Evolutionary conservation across 208 protist species (phyloP), one percentile per base, ranked within the genome.

Genomic region (Trypanosoma scelopori): DNA sequence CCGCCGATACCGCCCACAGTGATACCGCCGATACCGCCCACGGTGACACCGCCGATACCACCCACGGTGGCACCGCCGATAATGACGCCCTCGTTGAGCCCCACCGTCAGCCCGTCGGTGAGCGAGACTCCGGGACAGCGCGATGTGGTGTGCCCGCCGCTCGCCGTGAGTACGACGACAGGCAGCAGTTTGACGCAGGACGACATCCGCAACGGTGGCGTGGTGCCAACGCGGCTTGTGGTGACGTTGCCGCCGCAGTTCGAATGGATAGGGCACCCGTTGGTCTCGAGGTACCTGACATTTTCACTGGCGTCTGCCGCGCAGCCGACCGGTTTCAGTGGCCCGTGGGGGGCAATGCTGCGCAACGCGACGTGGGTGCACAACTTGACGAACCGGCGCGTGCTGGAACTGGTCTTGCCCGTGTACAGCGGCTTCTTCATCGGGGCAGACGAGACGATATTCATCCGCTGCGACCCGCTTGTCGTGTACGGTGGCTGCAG

Each of bases 321-420:
- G 42, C 58, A 65, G 25, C 58, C 58, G 25, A 46, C 9, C 9
- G 58, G 58, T 3, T 65, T 46, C 49, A 55, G 49, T 52, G 58
- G 58, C 3, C 58, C 22, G 22, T 65, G 58, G 58, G 58, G 58
- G 4, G 58, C 30, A n/a, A 52, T 52, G 48, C 37, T 65, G 43
- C 58, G 58, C 35, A 65, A 65, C n/a, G 28, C 46, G n/a, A 65
- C 58, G 20, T 65, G 58, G 58, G 58, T 28, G 43, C 58, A 42
- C 5, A 35, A 43, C 6, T 5, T 11, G 47, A 1, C 47, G 39
- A 35, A 49, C 28, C 20, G 47, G n/a, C 41, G 28, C 23, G 20
- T 51, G 20, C 43, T 62, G 56, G 56, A 39, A 27, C 16, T 66
- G 41, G 12, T 30, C 16, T 1, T 65, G 30, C 58, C 58, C 6